Percentiles rank a stretch among this genome's conserved stretches.
Conservation (phyloP, 495 filamentous ascomycete species). For the Xylaria scruposa region DNA sequence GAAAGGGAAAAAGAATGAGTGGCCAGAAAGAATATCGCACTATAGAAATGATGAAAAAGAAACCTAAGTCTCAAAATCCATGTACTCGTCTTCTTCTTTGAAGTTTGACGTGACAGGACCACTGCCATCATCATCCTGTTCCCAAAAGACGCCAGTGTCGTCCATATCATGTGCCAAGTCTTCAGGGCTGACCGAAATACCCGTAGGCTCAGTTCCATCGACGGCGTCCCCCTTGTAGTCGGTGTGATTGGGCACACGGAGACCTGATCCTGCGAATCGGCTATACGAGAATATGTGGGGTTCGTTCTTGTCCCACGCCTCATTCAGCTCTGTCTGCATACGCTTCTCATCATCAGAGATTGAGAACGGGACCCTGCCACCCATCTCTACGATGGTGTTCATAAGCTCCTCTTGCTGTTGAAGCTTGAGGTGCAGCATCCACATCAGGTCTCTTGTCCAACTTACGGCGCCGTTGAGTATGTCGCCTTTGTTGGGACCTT, state of each 20-base stretch:
- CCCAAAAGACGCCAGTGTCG: conserved; percentile 71
- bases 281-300: conserved; percentile 78
- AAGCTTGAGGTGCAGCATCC: conserved; percentile 85
- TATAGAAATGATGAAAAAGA: conserved; percentile 13
- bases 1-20: conserved; percentile 37
- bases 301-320: conserved; percentile 81
- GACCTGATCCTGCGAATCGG: conserved; percentile 79
- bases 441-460: conserved; percentile 98
- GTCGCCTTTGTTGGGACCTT: conserved; percentile 98
- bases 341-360: conserved; percentile 90
- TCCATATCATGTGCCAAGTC: conserved; percentile 61
- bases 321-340: conserved; percentile 90
- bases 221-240: conserved; percentile 84
- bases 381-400: conserved; percentile 71
- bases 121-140: conserved; percentile 68
- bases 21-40: conserved; percentile 22
- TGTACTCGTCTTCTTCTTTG: conserved; percentile 93
- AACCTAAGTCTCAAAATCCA: conserved; percentile 62
- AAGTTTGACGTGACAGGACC: conserved; percentile 65
- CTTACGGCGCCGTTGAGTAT: conserved; percentile 96
- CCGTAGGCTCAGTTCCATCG: conserved; percentile 50
- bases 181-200: conserved; percentile 69
- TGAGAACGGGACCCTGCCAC: conserved; percentile 79
- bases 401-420: conserved; percentile 86
- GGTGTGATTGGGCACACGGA: conserved; percentile 91